Percentiles rank a stretch among this genome's conserved stretches.
phyloP scores from a whole-genome alignment of 306 rosid species.

The Benincasa hispida region DNA sequence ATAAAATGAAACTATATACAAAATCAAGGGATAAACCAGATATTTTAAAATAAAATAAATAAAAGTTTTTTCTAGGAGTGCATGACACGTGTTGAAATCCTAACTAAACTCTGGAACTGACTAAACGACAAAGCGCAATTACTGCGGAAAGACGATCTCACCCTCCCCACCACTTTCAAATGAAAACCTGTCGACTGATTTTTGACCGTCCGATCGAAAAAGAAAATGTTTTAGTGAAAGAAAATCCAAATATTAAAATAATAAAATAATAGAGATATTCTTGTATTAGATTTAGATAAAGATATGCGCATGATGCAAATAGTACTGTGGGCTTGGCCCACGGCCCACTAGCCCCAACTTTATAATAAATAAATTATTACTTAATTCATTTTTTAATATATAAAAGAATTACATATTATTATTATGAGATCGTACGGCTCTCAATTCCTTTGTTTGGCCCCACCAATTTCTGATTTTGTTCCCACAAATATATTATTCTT shows the following conservation, averaged over 20 bases:
- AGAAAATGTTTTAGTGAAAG: neutral
- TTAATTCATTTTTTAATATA: neutral
- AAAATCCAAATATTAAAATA: neutral
- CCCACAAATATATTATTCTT: slow-evolving; percentile 5
- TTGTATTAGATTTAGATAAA: slow-evolving; percentile 6
- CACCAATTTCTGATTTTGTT: slow-evolving; percentile 7
- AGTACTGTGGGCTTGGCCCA: slow-evolving; percentile 10
- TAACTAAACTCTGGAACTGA: slow-evolving; percentile 31
- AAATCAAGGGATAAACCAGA: too few relatives aligned
- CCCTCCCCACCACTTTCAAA: neutral
- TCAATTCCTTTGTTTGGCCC: slow-evolving; percentile 3
- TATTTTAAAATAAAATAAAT: too few relatives aligned
- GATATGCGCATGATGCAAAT: slow-evolving; percentile 9
- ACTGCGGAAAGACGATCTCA: neutral
- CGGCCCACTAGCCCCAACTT: slow-evolving; percentile 3
- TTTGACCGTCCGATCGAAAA: neutral
- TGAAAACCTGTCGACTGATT: neutral
- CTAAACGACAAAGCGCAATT: slow-evolving; percentile 25
- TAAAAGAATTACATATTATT: neutral
- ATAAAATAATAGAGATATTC: neutral
- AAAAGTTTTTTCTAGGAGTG: slow-evolving; percentile 18
- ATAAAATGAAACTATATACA: too few relatives aligned
- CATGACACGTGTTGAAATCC: slow-evolving; percentile 45
- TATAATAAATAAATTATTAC: neutral
- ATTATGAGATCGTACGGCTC: slow-evolving; percentile 10